Base-by-base conservation (phyloP, 139 green algal genomes). In the Marvania coccoides region DNA sequence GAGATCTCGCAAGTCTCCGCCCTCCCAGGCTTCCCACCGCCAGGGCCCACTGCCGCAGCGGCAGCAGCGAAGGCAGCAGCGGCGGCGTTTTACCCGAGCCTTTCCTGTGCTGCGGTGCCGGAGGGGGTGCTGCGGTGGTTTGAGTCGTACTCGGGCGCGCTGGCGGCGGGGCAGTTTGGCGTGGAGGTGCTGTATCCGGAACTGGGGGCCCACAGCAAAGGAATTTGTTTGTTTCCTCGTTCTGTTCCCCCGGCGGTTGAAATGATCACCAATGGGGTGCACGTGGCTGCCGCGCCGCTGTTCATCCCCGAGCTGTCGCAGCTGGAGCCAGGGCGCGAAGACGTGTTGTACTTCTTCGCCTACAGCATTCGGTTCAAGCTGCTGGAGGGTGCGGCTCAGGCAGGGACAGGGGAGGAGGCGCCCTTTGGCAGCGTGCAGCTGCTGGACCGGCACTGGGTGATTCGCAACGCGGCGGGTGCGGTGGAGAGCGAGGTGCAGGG, bases 331-430 rank as follows among this genome's bases (percentile, higher is more conserved):
- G 28, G 28, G 9, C 4, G 6, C 42, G 26, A 40, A 6, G 3
- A 46, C 12, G n/a, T 26, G 34, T 31, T 69, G 12, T 72, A 81
- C 47, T 73, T 75, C 29, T 91, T 89, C 23, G 67, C 80, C 15
- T 92, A 92, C 74, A 83, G 72, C 45, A 72, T 92, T 14, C 72
- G 81, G 40, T 83, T 91, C 31, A 40, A 26, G 13, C 71, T 92
- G 36, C 67, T 87, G 38, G 13, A 57, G 1, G 39, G 56, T 26
- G 65, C 81, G 26, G 54, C 79, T 47, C 83, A 89, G 70, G 35
- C 47, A 34, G 62, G 47, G 3, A 15, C 26, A 6, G 46, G 40
- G 55, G 37, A 51, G 19, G 42, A 51, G 19, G 38, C 12, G 1
- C 60, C 38, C 4, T 51, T 87, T 36, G 14, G 14, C 19, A 69